Evolutionary conservation across 2,329 filamentous ascomycete genomes (phyloP), one percentile per base, ranked within the genome.

Genomic region (Xylariales sp.): DNA sequence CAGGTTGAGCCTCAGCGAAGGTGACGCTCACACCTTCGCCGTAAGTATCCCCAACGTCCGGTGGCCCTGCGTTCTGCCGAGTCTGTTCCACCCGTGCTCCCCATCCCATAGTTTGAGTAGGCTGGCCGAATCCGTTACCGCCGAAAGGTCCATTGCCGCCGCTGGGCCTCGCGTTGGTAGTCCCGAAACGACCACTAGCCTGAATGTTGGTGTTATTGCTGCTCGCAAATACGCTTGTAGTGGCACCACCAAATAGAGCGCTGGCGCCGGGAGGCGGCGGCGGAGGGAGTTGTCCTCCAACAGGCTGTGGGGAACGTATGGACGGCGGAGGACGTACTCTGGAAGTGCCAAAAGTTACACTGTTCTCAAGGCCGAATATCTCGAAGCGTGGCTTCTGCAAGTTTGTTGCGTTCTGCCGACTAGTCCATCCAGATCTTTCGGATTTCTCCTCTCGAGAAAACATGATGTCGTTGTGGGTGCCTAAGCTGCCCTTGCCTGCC

Each of bases 391-490:
- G 59, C 43, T 58, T 58, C 21, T 61, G 56, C 5, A 34, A 38
- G 20, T 35, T 24, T 10, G 21, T 19, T 12, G 43, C 40, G 6
- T 45, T 50, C 38, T 61, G 56, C 43, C 58, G 56, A 3, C 48
- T 46, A 5, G 49, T 44, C 53, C 58, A 64, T 5, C 43, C 47
- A 5, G 51, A 43, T 22, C 60, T 61, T 18, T 67, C 50, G 9
- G 49, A 46, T 1, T 57, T 46, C 45, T 73, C 68, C 31, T 72
- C 62, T 2, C 38, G 46, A 46, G 69, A 73, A 43, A 60, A 53
- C 5, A 65, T 52, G 21, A 69, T 59, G 21, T 56, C 56, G 19
- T 43, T 49, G 5, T 55, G 45, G 11, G 20, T 35, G n/a, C 10
- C 22, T 19, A 31, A 37, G 11, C 22, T 35, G 15, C 44, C 38